Base-by-base conservation (phyloP, 2,329 filamentous ascomycete species). In the Triangularia setosa region DNA sequence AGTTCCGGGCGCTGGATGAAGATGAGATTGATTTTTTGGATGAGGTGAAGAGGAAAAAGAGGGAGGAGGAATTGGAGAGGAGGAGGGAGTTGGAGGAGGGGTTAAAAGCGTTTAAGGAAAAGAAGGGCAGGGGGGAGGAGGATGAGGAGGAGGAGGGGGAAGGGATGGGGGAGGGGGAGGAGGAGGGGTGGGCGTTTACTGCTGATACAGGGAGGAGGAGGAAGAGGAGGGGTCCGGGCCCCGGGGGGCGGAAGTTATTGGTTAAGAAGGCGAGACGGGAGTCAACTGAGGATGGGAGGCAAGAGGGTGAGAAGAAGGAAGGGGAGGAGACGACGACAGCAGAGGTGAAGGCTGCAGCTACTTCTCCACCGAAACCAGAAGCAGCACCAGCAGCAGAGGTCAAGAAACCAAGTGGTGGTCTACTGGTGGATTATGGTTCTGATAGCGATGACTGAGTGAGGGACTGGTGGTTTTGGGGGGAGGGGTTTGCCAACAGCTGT, bases 1-100 rank as follows among this genome's bases (percentile, higher is more conserved):
- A 94, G 78, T 93, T 93, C 74, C 85, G 88, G 44, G 82, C 89
- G 2, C 81, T 95, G 28, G 89, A 94, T 73, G 90, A 92, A 65
- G 90, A 93, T 73, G 91, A 94, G 78, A 82, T 90, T 59, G 90
- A 90, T 21, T 94, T 92, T 69, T 77, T 95, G 59, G 86, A 89
- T 56, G 84, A 83, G 55, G 81, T 90, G 44, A 71, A 79, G 58
- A 81, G 79, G 60, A 77, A 77, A 61, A 79, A 80, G 72, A 75
- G 81, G 35, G 75, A 73, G 4, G 86, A 86, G 69, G 87, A 88
- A 73, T 84, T 84, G 65, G 74, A 79, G 54, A 76, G 83, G 59
- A 77, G 79, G 68, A 76, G 77, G 27, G 87, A 89, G 78, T 84
- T 81, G 44, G 83, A 86, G 70, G 81, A 84, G 24, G 81, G 84